phyloP scores from a whole-genome alignment of 2,329 filamentous ascomycete species.

The Trichoderma cornu-damae region DNA sequence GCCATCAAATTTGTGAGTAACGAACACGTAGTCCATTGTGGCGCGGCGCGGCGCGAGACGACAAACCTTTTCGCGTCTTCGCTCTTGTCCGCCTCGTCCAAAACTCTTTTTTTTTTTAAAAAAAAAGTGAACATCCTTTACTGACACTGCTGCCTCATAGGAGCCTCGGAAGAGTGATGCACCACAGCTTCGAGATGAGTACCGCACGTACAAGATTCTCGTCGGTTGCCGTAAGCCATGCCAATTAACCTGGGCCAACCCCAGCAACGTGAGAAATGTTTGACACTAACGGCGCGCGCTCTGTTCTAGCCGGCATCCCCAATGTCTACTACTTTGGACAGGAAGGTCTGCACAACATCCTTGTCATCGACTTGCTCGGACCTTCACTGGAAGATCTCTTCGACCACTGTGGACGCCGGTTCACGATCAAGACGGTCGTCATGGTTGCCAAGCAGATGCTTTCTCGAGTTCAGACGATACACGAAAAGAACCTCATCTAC shows the following conservation, averaged over 20 bases:
- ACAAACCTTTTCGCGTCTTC: not conserved
- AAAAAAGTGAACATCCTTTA: too few relatives aligned
- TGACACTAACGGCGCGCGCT: conserved; percentile 1
- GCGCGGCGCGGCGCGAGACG: not conserved
- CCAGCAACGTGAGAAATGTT: not conserved
- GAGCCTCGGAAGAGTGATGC: conserved; percentile 99
- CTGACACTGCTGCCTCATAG: conserved; percentile 39
- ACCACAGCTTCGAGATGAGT: conserved; percentile 95
- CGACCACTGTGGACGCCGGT: conserved; percentile 92
- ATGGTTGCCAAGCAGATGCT: conserved; percentile 99
- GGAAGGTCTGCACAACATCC: conserved; percentile 96
- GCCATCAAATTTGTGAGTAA: conserved; percentile 94
- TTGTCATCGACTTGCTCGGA: conserved; percentile 93
- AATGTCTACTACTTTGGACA: conserved; percentile 99
- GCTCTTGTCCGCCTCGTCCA: not conserved
- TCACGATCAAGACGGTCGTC: conserved; percentile 94
- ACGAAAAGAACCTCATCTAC: conserved; percentile 99
- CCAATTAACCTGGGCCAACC: not conserved
- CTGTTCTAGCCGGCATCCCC: conserved; percentile 78
- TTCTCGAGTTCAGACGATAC: conserved; percentile 85
- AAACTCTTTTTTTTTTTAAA: not conserved
- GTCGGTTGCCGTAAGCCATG: conserved; percentile 86
- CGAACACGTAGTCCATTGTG: not conserved
- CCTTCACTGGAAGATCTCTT: conserved; percentile 95
- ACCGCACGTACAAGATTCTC: conserved; percentile 98